phyloP scores from a whole-genome alignment of 2,329 filamentous ascomycete genomes.

The Trichoderma gracile region DNA sequence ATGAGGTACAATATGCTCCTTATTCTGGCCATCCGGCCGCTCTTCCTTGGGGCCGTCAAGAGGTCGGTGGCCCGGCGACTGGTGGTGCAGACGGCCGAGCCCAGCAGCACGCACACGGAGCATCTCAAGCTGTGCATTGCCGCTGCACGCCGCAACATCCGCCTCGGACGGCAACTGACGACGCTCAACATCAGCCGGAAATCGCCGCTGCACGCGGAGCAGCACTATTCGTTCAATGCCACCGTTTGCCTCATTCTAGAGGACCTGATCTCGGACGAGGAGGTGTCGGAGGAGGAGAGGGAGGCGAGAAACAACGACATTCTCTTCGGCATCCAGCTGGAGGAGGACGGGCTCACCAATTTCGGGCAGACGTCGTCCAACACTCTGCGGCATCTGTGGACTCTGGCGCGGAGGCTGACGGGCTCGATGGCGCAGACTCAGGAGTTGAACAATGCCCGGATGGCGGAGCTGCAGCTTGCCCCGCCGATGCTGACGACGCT shows the following conservation, averaged over 20 bases:
- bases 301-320: constrained; percentile 37
- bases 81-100: constrained; percentile 33
- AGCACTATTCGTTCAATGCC: constrained; percentile 54
- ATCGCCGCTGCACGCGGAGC: constrained; percentile 45
- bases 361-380: constrained; percentile 35
- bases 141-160: constrained; percentile 49
- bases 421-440: constrained; percentile 28
- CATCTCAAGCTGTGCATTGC: constrained; percentile 44
- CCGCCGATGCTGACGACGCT: constrained; percentile 33
- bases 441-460: constrained; percentile 26
- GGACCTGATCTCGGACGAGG: constrained; percentile 42
- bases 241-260: constrained; percentile 51
- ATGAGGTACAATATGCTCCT: constrained; percentile 54
- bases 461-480: constrained; percentile 29
- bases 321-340: constrained; percentile 44
- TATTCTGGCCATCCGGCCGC: constrained; percentile 51
- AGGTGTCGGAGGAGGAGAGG: constrained; percentile 30
- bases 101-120: constrained; percentile 31
- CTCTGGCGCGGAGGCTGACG: constrained; percentile 41
- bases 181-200: constrained; percentile 40
- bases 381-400: constrained; percentile 43
- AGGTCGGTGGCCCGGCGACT: constrained; percentile 47
- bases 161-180: constrained; percentile 45
- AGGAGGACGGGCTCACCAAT: constrained; percentile 43
- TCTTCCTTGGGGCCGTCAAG: constrained; percentile 51